Evolutionary conservation across 2,329 filamentous ascomycete genomes (phyloP).

Genomic region (Phoma herbarum): DNA sequence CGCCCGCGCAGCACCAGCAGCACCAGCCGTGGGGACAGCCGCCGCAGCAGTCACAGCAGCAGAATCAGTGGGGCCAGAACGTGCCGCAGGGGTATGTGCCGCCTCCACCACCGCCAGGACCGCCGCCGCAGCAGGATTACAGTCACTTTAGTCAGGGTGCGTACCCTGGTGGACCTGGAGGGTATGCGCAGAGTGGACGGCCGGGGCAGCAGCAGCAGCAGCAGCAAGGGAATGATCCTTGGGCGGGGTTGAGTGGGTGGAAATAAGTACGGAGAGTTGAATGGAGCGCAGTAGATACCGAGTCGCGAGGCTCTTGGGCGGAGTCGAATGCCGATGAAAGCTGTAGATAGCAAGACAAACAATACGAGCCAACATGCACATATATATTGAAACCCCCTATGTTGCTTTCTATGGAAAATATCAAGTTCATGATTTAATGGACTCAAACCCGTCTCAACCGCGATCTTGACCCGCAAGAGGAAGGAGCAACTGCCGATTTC

Average conservation of each 20-base stretch:
- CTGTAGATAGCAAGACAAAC: not conserved
- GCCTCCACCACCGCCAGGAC: conserved; percentile 72
- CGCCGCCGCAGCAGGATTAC: conserved; percentile 64
- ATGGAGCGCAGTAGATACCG: not conserved
- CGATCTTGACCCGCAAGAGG: too few relatives aligned
- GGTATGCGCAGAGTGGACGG: conserved; percentile 41
- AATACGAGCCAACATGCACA: not conserved
- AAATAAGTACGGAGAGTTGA: conserved; percentile 59
- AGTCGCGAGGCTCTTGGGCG: not conserved
- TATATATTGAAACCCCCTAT: too few relatives aligned
- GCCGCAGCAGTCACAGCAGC: conserved; percentile 62
- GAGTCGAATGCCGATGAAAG: not conserved
- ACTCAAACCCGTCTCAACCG: too few relatives aligned
- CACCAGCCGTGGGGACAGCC: conserved; percentile 65
- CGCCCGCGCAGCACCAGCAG: conserved; percentile 48
- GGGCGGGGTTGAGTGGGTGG: conserved; percentile 75
- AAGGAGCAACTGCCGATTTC: too few relatives aligned
- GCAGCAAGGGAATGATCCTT: conserved; percentile 63
- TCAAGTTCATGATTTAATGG: too few relatives aligned
- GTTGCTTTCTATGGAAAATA: too few relatives aligned
- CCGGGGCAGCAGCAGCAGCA: conserved; percentile 42
- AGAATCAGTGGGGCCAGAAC: conserved; percentile 46
- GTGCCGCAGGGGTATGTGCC: conserved; percentile 72
- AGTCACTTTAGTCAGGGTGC: conserved; percentile 58
- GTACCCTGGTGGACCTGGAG: conserved; percentile 59